Base-by-base conservation (phyloP, 768 basidiomycete species). In the Nidula microcarpa region DNA sequence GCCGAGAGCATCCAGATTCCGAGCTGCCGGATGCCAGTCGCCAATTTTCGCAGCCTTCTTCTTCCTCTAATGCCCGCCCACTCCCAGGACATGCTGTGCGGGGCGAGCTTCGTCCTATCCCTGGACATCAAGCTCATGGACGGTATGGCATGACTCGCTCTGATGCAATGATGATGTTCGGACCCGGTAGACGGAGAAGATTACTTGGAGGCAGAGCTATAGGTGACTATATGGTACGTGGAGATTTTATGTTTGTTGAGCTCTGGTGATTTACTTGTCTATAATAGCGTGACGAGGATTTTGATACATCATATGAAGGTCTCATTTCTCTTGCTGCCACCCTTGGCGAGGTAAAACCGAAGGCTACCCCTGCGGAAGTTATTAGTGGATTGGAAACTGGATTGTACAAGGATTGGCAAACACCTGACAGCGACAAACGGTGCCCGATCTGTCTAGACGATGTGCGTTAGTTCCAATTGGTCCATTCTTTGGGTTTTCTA, bases 391-490 rank as follows among this genome's bases (percentile, higher is more conserved):
- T 91, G 49, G 84, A 87, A 16, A 81, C 74, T 13, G 85, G 75
- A 0, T 64, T 73, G 17, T 91, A 84, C 65, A 80, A 80, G 58
- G 87, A 89, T 33, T 91, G 87, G 86, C 77, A 75, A 44, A 80
- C 73, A 5, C 64, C 74, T 1, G 85, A 85, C 37, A 83, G 84
- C 52, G 90, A 92, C 57, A 72, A 79, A 52, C 77, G 89, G 44
- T 93, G 91, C 66, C 89, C 91, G 1, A 92, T 93, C 50, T 93
- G 91, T 62, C 68, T 92, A 57, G 90, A 92, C 56, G 90, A 93
- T 68, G 90, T 90, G 62, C 50, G 87, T 77, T 1, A 13, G 5
- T 51, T 55, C 32, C 37, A 18, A 11, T 44, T 37, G 11, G 36
- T 6, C 8, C n/a, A 50, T 47, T 32, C n/a, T 44, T 34, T 30